A percentile compares a stretch with the other conserved stretches of the same genome.
phyloP scores from a whole-genome alignment of 2,329 filamentous ascomycete genomes.

The Diaporthe citri region DNA sequence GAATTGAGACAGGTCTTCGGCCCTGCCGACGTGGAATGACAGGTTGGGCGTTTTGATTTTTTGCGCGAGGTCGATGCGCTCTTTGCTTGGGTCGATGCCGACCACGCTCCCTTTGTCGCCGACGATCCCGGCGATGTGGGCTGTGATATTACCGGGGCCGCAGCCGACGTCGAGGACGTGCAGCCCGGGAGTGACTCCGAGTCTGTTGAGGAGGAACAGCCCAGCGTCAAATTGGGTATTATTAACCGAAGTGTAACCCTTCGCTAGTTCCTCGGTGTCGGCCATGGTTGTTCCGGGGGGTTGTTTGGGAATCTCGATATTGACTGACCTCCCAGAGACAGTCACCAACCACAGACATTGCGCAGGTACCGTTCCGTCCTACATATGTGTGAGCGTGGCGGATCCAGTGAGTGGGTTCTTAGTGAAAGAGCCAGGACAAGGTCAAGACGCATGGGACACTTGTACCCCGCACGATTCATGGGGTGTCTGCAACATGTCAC shows the following conservation, averaged over 20 bases:
- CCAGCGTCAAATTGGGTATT: conserved; percentile 45
- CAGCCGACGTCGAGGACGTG: conserved; percentile 51
- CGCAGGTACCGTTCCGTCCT: background rate
- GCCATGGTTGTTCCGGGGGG: conserved; percentile 5
- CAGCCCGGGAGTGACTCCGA: conserved; percentile 42
- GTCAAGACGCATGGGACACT: background rate
- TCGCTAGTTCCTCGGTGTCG: conserved; percentile 47
- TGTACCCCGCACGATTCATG: conserved; percentile 25
- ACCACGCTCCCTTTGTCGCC: conserved; percentile 36
- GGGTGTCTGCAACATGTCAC: conserved; percentile 4
- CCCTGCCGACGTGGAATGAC: conserved; percentile 10
- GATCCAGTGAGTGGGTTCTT: background rate
- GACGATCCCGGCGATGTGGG: conserved; percentile 44
- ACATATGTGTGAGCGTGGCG: conserved; percentile 21
- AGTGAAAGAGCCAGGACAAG: background rate
- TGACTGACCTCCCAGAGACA: background rate
- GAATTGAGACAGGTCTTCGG: conserved; percentile 39
- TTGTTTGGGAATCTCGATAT: background rate
- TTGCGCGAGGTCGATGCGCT: conserved; percentile 44
- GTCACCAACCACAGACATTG: background rate
- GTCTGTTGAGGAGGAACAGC: conserved; percentile 44
- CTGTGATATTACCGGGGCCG: conserved; percentile 49
- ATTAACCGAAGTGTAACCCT: conserved; percentile 45
- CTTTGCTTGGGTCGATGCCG: conserved; percentile 52
- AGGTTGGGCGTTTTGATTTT: conserved; percentile 2